Conservation (phyloP, 2,329 filamentous ascomycete genomes). For the Dactylellina drechsleri region DNA sequence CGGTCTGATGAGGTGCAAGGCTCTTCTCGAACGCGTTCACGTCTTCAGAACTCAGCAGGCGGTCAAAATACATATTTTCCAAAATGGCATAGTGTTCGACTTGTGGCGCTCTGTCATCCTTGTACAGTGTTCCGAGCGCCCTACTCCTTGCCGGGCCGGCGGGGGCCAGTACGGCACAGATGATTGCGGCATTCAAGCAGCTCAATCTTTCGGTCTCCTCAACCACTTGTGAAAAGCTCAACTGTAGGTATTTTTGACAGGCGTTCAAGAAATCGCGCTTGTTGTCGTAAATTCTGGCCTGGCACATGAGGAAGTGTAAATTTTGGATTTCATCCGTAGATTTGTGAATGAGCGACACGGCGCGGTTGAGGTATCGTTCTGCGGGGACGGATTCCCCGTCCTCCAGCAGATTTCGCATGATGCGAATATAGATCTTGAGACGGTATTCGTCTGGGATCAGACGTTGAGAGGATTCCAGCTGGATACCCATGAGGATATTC, state of each 20-base stretch:
- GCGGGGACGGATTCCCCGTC: conserved; percentile 88
- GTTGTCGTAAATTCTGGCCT: conserved; percentile 91
- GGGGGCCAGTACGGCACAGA: conserved; percentile 90
- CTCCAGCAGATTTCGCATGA: conserved; percentile 92
- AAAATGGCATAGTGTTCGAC: conserved; percentile 86
- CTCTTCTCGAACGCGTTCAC: conserved; percentile 84
- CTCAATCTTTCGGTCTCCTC: conserved; percentile 86
- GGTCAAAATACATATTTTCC: conserved; percentile 97
- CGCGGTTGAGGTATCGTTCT: conserved; percentile 88
- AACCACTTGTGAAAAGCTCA: conserved; percentile 80
- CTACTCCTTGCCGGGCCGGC: conserved; percentile 86
- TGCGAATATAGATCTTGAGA: conserved; percentile 87
- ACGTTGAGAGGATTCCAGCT: conserved; percentile 87
- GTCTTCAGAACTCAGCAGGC: conserved; percentile 81
- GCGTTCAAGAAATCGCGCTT: conserved; percentile 90
- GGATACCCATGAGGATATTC: conserved; percentile 80
- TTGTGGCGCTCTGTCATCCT: conserved; percentile 82
- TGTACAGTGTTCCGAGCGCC: conserved; percentile 84
- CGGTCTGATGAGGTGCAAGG: conserved; percentile 87
- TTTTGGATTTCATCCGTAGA: conserved; percentile 78
- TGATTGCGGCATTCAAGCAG: conserved; percentile 85
- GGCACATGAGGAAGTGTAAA: conserved; percentile 87
- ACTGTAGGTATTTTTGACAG: conserved; percentile 84
- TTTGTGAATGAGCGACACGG: conserved; percentile 88
- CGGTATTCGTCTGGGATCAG: conserved; percentile 83